phyloP scores from a whole-genome alignment of 106 monocot species.

The Dendrobium officinale region DNA sequence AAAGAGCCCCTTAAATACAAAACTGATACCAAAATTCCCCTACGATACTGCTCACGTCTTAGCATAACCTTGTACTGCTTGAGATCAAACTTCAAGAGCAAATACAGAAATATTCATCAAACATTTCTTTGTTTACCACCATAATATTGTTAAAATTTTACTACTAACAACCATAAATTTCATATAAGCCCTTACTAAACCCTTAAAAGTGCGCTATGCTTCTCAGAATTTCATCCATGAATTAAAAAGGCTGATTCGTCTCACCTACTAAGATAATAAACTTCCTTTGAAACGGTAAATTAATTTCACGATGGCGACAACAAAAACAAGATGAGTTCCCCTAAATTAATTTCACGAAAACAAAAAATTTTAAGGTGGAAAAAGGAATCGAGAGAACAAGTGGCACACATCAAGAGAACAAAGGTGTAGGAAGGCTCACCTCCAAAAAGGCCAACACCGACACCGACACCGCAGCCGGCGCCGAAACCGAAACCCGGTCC shows the following conservation, averaged over 20 bases:
- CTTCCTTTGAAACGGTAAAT: not conserved
- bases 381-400: not conserved
- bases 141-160: not conserved
- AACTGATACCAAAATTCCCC: not conserved
- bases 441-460: constrained; percentile 55
- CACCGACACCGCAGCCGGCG: constrained; percentile 62
- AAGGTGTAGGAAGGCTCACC: constrained; percentile 16
- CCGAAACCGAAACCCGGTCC: constrained; percentile 66
- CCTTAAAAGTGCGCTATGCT: not conserved
- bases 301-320: not conserved
- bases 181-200: not conserved
- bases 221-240: not conserved
- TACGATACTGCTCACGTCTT: not conserved
- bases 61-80: not conserved
- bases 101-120: not conserved
- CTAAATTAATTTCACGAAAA: not conserved
- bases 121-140: not conserved
- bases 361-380: not conserved
- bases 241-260: not conserved
- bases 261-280: not conserved
- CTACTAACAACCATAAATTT: not conserved
- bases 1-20: not conserved
- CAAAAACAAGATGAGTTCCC: not conserved
- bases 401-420: not conserved
- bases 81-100: not conserved